Base-by-base conservation (phyloP, 2,329 filamentous ascomycete species). In the Bisporella sp. region DNA sequence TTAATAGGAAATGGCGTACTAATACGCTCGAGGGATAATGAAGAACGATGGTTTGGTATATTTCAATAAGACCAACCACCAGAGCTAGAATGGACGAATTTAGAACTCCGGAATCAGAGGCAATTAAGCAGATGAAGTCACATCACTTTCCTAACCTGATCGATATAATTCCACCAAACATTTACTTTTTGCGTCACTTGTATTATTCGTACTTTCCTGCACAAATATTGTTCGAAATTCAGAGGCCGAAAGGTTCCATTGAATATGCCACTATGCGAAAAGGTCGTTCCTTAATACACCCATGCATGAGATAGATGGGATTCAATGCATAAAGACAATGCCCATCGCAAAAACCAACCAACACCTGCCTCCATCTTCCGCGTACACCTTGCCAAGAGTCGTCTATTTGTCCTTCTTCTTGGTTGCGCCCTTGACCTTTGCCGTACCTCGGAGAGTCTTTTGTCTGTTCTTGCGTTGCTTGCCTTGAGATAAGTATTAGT, bases 401-500 rank as follows among this genome's bases (percentile, higher is more conserved):
- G 73, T 75, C 78, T 89, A 89, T 82, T 87, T 84, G 77, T 89
- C 89, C 87, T 96, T 95, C 84, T 95, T 93, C 76, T 87, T 82
- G 79, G 85, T 84, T 72, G 85, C 85, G 74, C 90, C 90, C 89
- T 96, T 96, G 81, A 85, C 84, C 89, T 99, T 99, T 70, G 90
- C 92, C 68, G 89, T 95, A 73, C 93, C 93, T 67, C 93, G 88
- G 75, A 96, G 87, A 72, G 92, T 93, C 90, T 99, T 97, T 78
- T 88, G 84, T 75, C 92, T 85, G 89, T 99, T 99, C 89, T 99
- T 99, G 81, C 93, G 88, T 81, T 97, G 93, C 84, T 99, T 99
- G 86, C 92, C 92, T 97, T 50, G 28, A 46, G 53, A 51, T 64
- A 50, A 61, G 61, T 52, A 57, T 53, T 41, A 53, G 8, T 48